Conservation (phyloP, 805 yeast species). For the Lachancea waltii region DNA sequence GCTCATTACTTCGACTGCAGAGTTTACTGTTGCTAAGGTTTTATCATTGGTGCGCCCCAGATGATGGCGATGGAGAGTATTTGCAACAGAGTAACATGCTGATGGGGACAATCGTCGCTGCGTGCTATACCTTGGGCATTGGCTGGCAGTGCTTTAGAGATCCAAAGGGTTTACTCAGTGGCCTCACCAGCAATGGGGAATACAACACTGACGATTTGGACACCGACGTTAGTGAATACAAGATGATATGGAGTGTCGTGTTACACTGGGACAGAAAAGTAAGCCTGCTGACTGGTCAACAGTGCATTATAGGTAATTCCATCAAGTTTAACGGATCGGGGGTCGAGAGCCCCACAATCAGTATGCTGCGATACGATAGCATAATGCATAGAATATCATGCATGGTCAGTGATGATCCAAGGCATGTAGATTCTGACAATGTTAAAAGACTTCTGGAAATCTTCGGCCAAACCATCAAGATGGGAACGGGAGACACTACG, state of each 20-base stretch:
- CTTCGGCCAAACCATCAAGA: slow-evolving; percentile 8
- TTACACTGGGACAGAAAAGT: slow-evolving; percentile 30
- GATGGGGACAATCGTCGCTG: slow-evolving; percentile 26
- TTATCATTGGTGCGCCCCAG: slow-evolving; percentile 31
- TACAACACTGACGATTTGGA: slow-evolving; percentile 3
- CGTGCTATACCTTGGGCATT: slow-evolving; percentile 27
- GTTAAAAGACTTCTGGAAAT: slow-evolving; percentile 12
- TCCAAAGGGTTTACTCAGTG: slow-evolving; percentile 15
- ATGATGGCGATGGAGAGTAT: slow-evolving; percentile 30
- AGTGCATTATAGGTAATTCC: slow-evolving; percentile 24
- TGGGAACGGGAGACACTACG: slow-evolving; percentile 8
- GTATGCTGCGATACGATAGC: slow-evolving; percentile 1
- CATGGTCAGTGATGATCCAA: slow-evolving; percentile 5
- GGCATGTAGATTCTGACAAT: slow-evolving; percentile 9
- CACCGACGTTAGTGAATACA: slow-evolving; percentile 16
- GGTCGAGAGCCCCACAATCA: background rate
- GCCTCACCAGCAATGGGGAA: slow-evolving; percentile 15
- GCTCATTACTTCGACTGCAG: slow-evolving; percentile 26
- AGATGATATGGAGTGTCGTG: slow-evolving; percentile 24
- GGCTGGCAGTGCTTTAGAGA: slow-evolving; percentile 22
- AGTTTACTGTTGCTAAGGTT: slow-evolving; percentile 24
- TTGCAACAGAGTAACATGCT: slow-evolving; percentile 26
- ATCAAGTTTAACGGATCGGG: slow-evolving; percentile 6
- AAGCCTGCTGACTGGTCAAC: slow-evolving; percentile 26
- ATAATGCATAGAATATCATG: slow-evolving; percentile 3